Percentiles rank a stretch among this genome's conserved stretches.
Conservation (phyloP, 2,329 filamentous ascomycete species). For the Aureobasidium vineae region DNA sequence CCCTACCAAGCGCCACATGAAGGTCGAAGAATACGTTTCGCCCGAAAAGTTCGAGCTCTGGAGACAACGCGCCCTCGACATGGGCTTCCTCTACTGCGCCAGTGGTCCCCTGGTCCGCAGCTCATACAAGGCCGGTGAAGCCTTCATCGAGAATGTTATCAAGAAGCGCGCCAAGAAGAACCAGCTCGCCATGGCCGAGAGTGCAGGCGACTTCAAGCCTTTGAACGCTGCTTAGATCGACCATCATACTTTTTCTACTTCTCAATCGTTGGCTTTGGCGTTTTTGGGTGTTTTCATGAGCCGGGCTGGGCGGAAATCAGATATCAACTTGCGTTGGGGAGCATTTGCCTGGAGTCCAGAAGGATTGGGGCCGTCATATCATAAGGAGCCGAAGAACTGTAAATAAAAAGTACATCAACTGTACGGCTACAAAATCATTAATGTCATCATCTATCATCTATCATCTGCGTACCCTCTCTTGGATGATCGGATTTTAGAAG, state of each 20-base stretch:
- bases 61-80: conserved; percentile 82
- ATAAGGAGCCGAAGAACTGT: conserved; percentile 4
- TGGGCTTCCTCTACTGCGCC: conserved; percentile 97
- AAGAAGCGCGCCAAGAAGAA: conserved; percentile 65
- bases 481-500: background rate
- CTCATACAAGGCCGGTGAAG: conserved; percentile 96
- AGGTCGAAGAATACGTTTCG: conserved; percentile 92
- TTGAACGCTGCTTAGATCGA: conserved; percentile 10
- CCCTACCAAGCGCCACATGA: conserved; percentile 95
- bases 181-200: conserved; percentile 35
- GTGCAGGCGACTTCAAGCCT: conserved; percentile 32
- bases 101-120: conserved; percentile 90
- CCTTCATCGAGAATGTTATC: conserved; percentile 97
- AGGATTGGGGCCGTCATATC: background rate
- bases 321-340: conserved; percentile 27
- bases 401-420: conserved; percentile 26
- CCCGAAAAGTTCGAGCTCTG: conserved; percentile 89
- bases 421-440: conserved; percentile 16
- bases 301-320: conserved; percentile 8
- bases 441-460: background rate
- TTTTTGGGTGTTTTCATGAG: background rate
- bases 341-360: conserved; percentile 26
- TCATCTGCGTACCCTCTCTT: background rate
- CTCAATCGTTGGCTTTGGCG: background rate
- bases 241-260: background rate